phyloP scores from a whole-genome alignment of 805 yeast species.

The Cyberlindnera euphorbiiphila region DNA sequence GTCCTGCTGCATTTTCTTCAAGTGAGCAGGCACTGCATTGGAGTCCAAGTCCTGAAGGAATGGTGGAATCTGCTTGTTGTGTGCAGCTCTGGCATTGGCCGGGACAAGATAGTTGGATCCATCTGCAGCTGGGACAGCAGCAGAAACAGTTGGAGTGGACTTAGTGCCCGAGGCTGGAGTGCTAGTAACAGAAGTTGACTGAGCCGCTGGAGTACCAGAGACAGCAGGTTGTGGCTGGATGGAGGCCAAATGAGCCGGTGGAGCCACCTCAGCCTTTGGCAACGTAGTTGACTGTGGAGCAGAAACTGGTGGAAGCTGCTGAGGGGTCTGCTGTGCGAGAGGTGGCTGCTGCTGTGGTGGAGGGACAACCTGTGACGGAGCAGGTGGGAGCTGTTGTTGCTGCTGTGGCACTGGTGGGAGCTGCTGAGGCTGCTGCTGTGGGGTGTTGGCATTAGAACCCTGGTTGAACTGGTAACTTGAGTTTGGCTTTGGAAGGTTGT shows the following conservation, averaged over 20 bases:
- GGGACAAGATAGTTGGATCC: constrained; percentile 36
- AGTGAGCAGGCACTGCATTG: constrained; percentile 65
- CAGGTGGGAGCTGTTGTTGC: constrained; percentile 26
- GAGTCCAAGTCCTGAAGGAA: constrained; percentile 78
- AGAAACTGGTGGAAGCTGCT: constrained; percentile 23
- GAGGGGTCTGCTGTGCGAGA: constrained; percentile 26
- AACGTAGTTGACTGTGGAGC: constrained; percentile 31
- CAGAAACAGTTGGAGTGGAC: constrained; percentile 13
- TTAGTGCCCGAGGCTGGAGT: constrained; percentile 15
- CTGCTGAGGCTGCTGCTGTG: constrained; percentile 34
- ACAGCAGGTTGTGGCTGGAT: constrained; percentile 1
- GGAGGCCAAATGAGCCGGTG: constrained; percentile 6
- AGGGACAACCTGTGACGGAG: constrained; percentile 23
- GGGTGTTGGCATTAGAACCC: constrained; percentile 22
- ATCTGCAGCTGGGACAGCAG: constrained; percentile 20
- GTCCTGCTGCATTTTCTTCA: constrained; percentile 78
- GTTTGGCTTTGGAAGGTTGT: constrained; percentile 25
- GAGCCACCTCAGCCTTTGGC: constrained; percentile 29
- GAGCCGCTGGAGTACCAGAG: constrained; percentile 20
- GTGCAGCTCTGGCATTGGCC: constrained; percentile 38
- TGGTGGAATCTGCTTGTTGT: constrained; percentile 76
- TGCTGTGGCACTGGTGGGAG: constrained; percentile 34
- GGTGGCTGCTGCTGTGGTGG: constrained; percentile 28
- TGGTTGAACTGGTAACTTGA: constrained; percentile 15
- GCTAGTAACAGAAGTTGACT: constrained; percentile 24